Base-by-base conservation (phyloP, 192 early-diverging fungal genomes). In the Backusella mclennaniae region DNA sequence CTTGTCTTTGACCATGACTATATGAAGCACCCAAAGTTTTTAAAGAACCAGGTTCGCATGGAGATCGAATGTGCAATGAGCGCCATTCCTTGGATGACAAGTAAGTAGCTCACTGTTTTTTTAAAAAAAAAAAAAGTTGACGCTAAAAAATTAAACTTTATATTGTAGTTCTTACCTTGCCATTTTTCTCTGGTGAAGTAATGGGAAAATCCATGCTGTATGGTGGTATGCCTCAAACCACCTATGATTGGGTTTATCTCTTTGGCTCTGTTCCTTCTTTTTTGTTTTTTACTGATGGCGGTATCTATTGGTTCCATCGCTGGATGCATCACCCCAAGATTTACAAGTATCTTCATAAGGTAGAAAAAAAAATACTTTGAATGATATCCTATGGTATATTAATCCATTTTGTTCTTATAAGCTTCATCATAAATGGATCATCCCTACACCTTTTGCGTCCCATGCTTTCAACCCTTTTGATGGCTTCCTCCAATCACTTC, bases 231-330 rank as follows among this genome's bases (percentile, higher is more conserved):
- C 80, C 80, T 23, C 31, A 75, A 36, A 49, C 35, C 19, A 35
- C 56, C 26, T 92, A 92, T 78, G 96, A 93, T 5, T 95, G 92
- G 88, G 72, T 86, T 33, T 97, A 96, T 77, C 76, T 94, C 52
- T 66, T 90, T 3, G 19, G 92, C 2, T 93, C 91, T 59, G 76
- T 95, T 14, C 71, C 86, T 33, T 67, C 81, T 78, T 99, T 98
- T 83, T 88, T 99, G 73, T 73, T 95, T 80, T 97, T 98, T 72
- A 98, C 96, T 17, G 98, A 99, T 76, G 95, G 90, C 81, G 87
- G 92, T 70, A 95, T 99, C 73, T 99, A 99, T 84, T 99, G 96
- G 96, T 91, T 97, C 69, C 98, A 99, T 83, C 94, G 98, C 21
- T 89, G 87, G 73, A 88, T 95, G 79, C 96, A 99, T 80, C 95